A percentile compares a stretch with the other conserved stretches of the same genome.
Evolutionary conservation across 2,329 filamentous ascomycete genomes (phyloP).

Genomic region (Geosmithia flava): DNA sequence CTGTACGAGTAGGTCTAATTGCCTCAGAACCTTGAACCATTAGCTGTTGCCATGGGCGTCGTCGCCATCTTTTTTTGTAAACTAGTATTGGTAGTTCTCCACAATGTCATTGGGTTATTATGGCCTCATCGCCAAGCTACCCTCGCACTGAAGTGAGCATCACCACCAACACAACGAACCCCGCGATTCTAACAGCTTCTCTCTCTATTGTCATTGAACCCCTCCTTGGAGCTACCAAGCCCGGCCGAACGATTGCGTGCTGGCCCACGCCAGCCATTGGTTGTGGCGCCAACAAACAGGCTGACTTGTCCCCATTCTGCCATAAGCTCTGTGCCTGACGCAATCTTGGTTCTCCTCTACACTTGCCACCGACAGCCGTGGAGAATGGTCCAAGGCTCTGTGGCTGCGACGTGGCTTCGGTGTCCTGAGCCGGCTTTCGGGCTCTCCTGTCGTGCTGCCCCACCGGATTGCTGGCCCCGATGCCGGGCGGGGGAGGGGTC

Average conservation of each 20-base stretch:
- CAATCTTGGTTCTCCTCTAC: slow-evolving; percentile 1
- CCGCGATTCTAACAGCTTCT: slow-evolving; percentile 2
- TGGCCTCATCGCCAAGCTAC: not conserved
- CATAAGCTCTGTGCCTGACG: slow-evolving; percentile 2
- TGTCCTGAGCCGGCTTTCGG: slow-evolving; percentile 2
- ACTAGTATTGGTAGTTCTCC: not conserved
- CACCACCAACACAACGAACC: slow-evolving; percentile 1
- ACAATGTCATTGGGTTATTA: not conserved
- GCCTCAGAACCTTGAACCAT: not conserved
- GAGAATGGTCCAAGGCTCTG: not conserved
- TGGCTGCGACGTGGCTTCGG: not conserved
- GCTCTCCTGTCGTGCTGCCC: slow-evolving; percentile 2
- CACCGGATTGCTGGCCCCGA: slow-evolving; percentile 1
- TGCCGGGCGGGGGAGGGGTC: not conserved
- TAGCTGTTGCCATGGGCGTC: not conserved
- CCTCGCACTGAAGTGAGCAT: not conserved
- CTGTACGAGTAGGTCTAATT: not conserved
- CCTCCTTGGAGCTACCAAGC: not conserved
- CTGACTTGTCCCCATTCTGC: not conserved
- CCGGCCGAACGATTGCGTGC: slow-evolving; percentile 4
- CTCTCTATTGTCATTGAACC: not conserved
- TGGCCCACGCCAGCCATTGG: slow-evolving; percentile 2
- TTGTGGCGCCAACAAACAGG: not conserved
- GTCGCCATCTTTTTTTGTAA: not conserved
- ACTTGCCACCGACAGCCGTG: slow-evolving; percentile 3